phyloP scores from a whole-genome alignment of 73 alveolate species.

The Paramecium biaurelia region DNA sequence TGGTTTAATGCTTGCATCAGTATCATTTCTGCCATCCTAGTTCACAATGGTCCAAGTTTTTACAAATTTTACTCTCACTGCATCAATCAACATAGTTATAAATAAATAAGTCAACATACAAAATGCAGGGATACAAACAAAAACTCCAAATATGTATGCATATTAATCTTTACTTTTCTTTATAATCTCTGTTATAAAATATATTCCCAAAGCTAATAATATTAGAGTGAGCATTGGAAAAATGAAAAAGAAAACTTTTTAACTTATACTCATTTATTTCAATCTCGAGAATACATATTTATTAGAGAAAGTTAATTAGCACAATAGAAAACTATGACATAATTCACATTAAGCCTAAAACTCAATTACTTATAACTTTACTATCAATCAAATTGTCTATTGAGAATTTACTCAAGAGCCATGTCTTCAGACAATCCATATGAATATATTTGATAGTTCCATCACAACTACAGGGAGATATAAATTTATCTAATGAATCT shows the following conservation, averaged over 20 bases:
- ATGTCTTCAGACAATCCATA: slow-evolving; percentile 65
- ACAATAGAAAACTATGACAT: background rate
- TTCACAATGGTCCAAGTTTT: background rate
- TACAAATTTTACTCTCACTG: background rate
- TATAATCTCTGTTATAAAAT: background rate
- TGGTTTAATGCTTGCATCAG: background rate
- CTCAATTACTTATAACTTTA: background rate
- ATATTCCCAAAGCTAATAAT: background rate
- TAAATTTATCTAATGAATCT: slow-evolving; percentile 55
- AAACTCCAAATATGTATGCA: background rate
- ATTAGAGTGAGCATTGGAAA: background rate
- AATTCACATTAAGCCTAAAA: slow-evolving; percentile 41
- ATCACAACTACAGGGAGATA: slow-evolving; percentile 72
- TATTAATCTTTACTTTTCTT: background rate
- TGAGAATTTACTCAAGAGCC: slow-evolving; percentile 61
- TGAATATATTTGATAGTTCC: slow-evolving; percentile 75
- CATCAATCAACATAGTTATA: background rate
- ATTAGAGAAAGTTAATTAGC: background rate
- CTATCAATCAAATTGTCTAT: background rate
- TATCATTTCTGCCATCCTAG: background rate
- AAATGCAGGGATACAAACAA: background rate
- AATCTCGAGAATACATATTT: background rate
- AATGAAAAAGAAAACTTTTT: background rate
- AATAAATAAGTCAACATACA: background rate
- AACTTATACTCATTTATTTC: background rate